A percentile compares a stretch with the other conserved stretches of the same genome.
Evolutionary conservation across 106 monocot genomes (phyloP).

Genomic region (Dactylorhiza incarnata): DNA sequence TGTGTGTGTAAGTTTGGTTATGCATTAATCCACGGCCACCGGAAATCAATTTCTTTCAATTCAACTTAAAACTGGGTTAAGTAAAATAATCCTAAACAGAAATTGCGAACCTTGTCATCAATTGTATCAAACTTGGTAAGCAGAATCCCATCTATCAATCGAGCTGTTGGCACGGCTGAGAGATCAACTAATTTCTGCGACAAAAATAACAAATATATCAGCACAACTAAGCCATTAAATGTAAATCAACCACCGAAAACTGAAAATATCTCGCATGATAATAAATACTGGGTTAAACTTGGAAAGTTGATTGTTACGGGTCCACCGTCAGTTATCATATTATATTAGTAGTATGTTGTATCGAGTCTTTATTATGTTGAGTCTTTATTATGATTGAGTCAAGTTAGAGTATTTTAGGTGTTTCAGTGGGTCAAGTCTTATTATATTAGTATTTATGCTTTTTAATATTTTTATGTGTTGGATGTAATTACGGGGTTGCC

Average conservation of each 20-base stretch:
- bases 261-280: not conserved
- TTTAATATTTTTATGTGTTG: too few species aligned
- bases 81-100: not conserved
- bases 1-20: too few species aligned
- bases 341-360: too few species aligned
- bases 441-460: too few species aligned
- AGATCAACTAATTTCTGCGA: constrained; percentile 90
- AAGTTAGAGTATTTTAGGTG: too few species aligned
- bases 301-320: constrained; percentile 85
- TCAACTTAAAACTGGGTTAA: not conserved
- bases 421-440: too few species aligned
- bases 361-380: too few species aligned
- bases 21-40: too few species aligned
- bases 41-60: too few species aligned
- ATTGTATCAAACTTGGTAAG: constrained; percentile 98
- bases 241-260: not conserved
- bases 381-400: too few species aligned
- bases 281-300: constrained; percentile 81
- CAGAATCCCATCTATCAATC: constrained; percentile 96
- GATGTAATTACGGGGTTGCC: too few species aligned
- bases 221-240: not conserved
- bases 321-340: too few species aligned
- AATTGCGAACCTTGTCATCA: constrained; percentile 79
- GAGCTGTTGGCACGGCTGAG: constrained; percentile 52
- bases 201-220: not conserved